These are phyloP conservation scores for Sphagnum contortum DNA, from an alignment of 225 moss, liverwort and hornwort species.

Conservation along the genomic window DNA sequence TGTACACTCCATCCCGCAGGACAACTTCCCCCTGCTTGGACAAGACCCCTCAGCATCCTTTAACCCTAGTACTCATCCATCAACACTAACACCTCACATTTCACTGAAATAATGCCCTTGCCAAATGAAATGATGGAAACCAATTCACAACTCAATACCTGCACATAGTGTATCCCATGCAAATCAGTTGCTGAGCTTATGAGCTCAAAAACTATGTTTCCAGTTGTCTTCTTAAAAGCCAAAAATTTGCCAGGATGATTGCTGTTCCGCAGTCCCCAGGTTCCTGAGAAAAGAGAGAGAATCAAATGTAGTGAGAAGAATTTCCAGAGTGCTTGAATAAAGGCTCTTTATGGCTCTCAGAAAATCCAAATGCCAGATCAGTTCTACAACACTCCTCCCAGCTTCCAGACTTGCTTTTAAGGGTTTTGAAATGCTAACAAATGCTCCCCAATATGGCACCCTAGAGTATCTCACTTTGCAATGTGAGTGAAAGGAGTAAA, in stretches of 20 bases:
- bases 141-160: no score
- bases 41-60: no score
- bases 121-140: neutral
- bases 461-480: no score
- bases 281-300: conserved; percentile 26
- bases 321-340: neutral
- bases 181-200: conserved; percentile 79
- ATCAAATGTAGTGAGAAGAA: no score
- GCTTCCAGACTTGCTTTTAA: no score
- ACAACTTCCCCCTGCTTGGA: conserved; percentile 68
- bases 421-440: no score
- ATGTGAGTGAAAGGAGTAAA: no score
- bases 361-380: neutral
- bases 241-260: conserved; percentile 69
- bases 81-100: no score
- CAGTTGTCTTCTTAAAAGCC: conserved; percentile 63
- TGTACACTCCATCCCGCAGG: conserved; percentile 75
- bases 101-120: no score
- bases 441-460: no score
- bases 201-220: conserved; percentile 86
- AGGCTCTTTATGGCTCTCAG: neutral
- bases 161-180: conserved; percentile 88
- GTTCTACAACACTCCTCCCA: neutral
- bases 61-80: no score
- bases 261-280: conserved; percentile 68